Percentiles rank a stretch among this genome's conserved stretches.
Conservation (phyloP, 169 alveolate species). For the Eimeria sp. region DNA sequence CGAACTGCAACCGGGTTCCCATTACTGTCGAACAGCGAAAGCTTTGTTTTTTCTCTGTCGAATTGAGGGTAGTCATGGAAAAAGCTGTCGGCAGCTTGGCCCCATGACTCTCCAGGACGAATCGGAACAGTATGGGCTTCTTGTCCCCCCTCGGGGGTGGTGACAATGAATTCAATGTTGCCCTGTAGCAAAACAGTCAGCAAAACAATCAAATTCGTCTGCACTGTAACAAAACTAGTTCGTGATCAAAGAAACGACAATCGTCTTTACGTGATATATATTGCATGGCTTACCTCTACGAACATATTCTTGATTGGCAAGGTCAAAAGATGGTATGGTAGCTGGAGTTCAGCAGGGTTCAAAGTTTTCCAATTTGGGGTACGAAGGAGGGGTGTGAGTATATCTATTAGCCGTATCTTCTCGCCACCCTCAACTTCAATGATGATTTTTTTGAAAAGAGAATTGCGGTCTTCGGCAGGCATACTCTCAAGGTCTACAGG, state of each 20-base stretch:
- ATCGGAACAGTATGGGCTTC: constrained; percentile 41
- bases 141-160: constrained; percentile 64
- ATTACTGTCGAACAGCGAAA: constrained; percentile 11
- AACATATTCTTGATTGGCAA: constrained; percentile 60
- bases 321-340: constrained; percentile 12
- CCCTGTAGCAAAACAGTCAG: constrained; percentile 15
- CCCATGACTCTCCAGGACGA: constrained; percentile 69
- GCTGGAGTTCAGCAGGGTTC: constrained; percentile 34
- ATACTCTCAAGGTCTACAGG: constrained; percentile 59
- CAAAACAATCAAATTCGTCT: neutral
- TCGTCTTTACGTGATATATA: neutral
- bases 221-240: neutral
- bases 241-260: neutral
- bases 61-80: constrained; percentile 28
- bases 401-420: constrained; percentile 29
- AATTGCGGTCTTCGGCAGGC: constrained; percentile 61
- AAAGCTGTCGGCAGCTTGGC: neutral
- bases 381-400: constrained; percentile 43
- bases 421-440: constrained; percentile 60
- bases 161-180: constrained; percentile 2
- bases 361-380: constrained; percentile 32
- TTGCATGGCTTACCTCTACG: constrained; percentile 27
- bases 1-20: constrained; percentile 49
- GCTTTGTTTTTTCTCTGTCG: constrained; percentile 12
- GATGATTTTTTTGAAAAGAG: constrained; percentile 34